phyloP scores from a whole-genome alignment of 345 rosid genomes.

The Barbarea vulgaris region DNA sequence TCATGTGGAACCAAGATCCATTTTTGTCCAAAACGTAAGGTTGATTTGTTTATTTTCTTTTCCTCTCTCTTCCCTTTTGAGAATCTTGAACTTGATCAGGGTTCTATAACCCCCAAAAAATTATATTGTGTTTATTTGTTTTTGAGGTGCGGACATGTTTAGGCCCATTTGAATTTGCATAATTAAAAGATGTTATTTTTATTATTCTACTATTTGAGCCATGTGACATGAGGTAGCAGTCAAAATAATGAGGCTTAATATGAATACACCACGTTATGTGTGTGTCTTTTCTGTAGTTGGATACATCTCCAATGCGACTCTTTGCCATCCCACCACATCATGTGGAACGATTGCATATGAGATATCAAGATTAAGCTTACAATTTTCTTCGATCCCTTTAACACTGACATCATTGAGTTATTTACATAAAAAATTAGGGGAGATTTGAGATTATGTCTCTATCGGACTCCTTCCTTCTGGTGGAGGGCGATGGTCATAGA shows the following conservation, averaged over 20 bases:
- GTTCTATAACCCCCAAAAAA: neutral
- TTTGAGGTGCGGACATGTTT: neutral
- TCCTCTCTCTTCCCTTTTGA: no score
- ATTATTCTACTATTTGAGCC: neutral
- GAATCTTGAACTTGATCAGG: neutral
- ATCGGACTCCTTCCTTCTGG: slow-evolving; percentile 67
- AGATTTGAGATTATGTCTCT: slow-evolving; percentile 78
- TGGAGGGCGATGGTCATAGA: slow-evolving; percentile 49
- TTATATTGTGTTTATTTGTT: neutral
- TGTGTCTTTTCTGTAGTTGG: slow-evolving; percentile 89
- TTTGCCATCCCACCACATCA: slow-evolving; percentile 64
- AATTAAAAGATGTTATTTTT: neutral
- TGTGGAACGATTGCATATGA: slow-evolving; percentile 83
- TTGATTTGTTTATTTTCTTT: no score
- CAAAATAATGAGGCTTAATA: slow-evolving; percentile 58
- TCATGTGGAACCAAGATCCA: no score
- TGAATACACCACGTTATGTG: slow-evolving; percentile 70
- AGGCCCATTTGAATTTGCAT: neutral
- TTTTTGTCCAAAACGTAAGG: no score
- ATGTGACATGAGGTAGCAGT: slow-evolving; percentile 61
- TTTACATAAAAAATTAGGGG: slow-evolving; percentile 49
- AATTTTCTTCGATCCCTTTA: neutral
- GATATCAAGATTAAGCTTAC: slow-evolving; percentile 43
- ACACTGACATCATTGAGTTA: neutral
- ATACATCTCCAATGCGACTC: slow-evolving; percentile 79